Percentiles rank a stretch among this genome's conserved stretches.
Evolutionary conservation across 495 filamentous ascomycete genomes (phyloP).

Genomic region (Penicillium longicatenatum): DNA sequence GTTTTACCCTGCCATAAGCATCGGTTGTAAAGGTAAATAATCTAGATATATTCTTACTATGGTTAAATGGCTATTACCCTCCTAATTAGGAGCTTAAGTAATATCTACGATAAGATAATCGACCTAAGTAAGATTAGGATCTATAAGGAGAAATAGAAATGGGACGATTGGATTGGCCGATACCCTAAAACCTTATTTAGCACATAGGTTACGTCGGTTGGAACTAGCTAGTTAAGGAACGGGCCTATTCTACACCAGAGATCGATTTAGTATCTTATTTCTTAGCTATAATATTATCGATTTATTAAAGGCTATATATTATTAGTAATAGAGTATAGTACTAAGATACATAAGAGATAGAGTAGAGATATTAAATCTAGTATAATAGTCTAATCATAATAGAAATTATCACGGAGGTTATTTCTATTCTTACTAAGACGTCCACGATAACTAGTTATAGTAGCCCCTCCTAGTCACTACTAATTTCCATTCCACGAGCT

Average conservation of each 20-base stretch:
- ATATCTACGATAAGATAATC: not conserved
- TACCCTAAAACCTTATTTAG: not conserved
- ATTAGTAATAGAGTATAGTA: not conserved
- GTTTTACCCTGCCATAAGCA: not conserved
- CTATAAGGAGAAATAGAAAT: not conserved
- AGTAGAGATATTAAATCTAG: not conserved
- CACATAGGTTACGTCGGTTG: not conserved
- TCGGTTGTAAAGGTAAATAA: not conserved
- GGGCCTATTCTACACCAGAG: not conserved
- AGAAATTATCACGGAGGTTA: not conserved
- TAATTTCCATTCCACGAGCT: not conserved
- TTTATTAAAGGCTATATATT: not conserved
- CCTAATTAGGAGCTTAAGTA: not conserved
- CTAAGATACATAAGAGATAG: not conserved
- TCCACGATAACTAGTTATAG: not conserved
- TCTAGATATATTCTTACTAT: not conserved
- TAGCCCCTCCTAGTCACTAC: not conserved
- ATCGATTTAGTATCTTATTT: not conserved
- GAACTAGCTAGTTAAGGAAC: not conserved
- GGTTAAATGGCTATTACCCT: not conserved
- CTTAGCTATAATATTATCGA: too few relatives aligned
- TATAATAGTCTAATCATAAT: conserved; percentile 1
- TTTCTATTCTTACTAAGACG: not conserved
- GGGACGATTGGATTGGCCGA: not conserved
- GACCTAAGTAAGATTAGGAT: not conserved